Evolutionary conservation across 129 eudicot species (phyloP).

Genomic region (Rutidosis leptorrhynchoides): DNA sequence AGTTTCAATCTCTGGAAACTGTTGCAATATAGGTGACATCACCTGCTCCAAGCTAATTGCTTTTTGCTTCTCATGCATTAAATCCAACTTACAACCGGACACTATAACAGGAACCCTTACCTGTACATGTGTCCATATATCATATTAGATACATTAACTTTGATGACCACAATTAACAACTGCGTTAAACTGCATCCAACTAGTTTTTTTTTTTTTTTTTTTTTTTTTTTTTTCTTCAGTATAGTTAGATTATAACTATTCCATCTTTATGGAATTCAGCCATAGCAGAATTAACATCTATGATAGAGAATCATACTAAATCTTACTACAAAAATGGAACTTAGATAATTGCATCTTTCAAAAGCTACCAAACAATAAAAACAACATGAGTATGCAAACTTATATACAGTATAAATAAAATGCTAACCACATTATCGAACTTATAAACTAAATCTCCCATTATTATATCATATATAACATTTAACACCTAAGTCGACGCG

Average conservation of each 20-base stretch:
- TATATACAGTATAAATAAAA: not conserved
- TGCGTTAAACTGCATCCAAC: not conserved
- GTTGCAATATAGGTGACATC: conserved; percentile 93
- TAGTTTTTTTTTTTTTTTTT: not conserved
- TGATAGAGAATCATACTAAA: not conserved
- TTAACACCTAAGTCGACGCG: not conserved
- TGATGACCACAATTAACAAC: not conserved
- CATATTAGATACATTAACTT: conserved; percentile 17
- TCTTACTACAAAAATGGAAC: too few relatives aligned
- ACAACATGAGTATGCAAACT: not conserved
- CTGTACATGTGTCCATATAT: conserved; percentile 38
- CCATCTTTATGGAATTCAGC: not conserved
- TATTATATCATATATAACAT: not conserved
- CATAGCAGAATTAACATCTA: not conserved
- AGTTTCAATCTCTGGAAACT: conserved; percentile 83
- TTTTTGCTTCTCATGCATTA: conserved; percentile 78
- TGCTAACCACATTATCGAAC: not conserved
- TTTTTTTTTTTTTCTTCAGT: too few relatives aligned
- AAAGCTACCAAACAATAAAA: not conserved
- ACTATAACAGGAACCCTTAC: conserved; percentile 92
- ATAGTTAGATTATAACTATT: not conserved
- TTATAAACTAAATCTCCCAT: not conserved
- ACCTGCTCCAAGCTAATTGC: conserved; percentile 70
- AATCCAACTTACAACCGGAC: conserved; percentile 92
- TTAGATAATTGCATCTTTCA: not conserved